Conservation (phyloP, 352 stramenopile species). For the Hyaloperonospora brassicae region DNA sequence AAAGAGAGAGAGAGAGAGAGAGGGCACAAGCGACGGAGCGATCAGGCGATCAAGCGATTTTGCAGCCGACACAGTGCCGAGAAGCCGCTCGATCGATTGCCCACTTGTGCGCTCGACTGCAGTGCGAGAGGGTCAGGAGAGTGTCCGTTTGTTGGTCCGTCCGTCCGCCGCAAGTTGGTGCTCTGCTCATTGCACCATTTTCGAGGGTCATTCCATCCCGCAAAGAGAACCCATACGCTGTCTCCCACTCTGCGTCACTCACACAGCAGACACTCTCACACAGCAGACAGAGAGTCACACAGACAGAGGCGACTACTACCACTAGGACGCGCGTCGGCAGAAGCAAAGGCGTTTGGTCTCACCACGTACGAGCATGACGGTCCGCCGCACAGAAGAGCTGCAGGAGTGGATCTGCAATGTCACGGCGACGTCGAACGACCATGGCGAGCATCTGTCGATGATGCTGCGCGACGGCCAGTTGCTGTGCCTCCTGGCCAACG, state of each 20-base stretch:
- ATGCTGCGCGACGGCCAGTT: conserved; percentile 82
- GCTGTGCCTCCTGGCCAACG: conserved; percentile 79
- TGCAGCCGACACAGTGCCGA: conserved; percentile 5
- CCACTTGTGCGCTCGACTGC: conserved; percentile 11
- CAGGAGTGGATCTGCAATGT: conserved; percentile 81
- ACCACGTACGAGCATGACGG: conserved; percentile 19
- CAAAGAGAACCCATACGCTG: too few species aligned
- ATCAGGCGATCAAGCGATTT: background rate
- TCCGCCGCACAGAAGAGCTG: conserved; percentile 72
- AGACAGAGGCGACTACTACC: too few species aligned
- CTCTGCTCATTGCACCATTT: too few species aligned
- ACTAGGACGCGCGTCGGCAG: too few species aligned
- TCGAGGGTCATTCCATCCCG: too few species aligned
- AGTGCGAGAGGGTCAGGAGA: conserved; percentile 11
- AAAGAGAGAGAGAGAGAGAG: too few species aligned
- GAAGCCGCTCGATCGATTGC: conserved; percentile 16
- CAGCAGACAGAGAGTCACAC: too few species aligned
- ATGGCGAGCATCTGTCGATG: conserved; percentile 70
- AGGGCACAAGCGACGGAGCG: background rate
- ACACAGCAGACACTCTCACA: too few species aligned
- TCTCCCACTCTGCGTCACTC: too few species aligned
- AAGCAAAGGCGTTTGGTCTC: too few species aligned
- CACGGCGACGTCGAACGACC: conserved; percentile 56
- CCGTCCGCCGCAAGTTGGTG: too few species aligned
- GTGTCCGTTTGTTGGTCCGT: too few species aligned